phyloP scores from a whole-genome alignment of 2,329 filamentous ascomycete species.

The Fusarium camptoceras region DNA sequence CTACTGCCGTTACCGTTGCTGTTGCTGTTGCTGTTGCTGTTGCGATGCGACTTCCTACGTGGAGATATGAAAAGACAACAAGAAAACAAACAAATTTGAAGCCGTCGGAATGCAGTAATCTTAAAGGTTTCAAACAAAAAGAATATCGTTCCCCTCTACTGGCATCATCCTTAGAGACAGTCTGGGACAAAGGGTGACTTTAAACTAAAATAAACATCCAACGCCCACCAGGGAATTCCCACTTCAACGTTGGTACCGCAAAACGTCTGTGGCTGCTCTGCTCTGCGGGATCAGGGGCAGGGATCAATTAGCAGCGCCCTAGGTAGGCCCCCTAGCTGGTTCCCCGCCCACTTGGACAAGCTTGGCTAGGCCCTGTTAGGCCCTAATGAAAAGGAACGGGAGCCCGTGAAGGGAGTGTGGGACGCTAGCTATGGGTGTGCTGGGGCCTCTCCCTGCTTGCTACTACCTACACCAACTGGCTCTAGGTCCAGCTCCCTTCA shows the following conservation, averaged over 20 bases:
- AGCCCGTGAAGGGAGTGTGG: too few species aligned
- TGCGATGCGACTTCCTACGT: conserved; percentile 3
- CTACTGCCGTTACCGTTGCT: conserved; percentile 7
- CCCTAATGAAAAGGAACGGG: too few species aligned
- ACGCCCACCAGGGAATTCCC: conserved; percentile 39
- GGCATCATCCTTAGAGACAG: conserved; percentile 15
- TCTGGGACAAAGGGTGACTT: conserved; percentile 43
- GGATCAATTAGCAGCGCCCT: conserved; percentile 23
- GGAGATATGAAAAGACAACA: conserved; percentile 9
- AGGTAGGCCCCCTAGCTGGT: conserved; percentile 25
- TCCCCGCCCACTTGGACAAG: not conserved
- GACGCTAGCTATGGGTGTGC: not conserved
- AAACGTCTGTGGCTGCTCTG: conserved; percentile 38
- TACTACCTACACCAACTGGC: not conserved
- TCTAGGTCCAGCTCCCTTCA: conserved; percentile 19
- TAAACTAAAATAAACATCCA: conserved; percentile 29
- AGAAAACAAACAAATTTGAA: not conserved
- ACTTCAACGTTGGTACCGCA: conserved; percentile 39
- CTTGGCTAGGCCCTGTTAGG: conserved; percentile 17
- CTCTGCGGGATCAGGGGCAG: conserved; percentile 42
- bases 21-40: not conserved
- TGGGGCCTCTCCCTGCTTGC: conserved; percentile 13
- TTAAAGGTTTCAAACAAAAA: conserved; percentile 3
- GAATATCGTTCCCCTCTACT: conserved; percentile 16
- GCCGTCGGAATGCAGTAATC: conserved; percentile 17